Evolutionary conservation across 805 yeast species (phyloP).

Genomic region (Saccharomycopsis sp.): DNA sequence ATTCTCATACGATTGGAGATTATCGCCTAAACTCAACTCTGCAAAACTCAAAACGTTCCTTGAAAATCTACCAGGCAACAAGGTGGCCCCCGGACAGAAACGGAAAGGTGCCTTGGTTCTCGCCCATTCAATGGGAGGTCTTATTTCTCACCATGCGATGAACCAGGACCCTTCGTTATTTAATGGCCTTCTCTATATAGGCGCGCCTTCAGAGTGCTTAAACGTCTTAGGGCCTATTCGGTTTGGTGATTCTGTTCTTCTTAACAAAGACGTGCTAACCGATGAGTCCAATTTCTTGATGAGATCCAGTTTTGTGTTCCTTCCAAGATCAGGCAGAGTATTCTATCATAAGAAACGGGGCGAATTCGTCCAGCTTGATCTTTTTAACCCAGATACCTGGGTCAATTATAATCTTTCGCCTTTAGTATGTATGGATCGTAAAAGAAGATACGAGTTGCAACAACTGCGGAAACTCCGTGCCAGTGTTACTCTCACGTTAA

Average conservation of each 20-base stretch:
- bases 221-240: conserved; percentile 83
- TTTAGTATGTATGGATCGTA: conserved; percentile 41
- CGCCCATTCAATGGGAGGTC: conserved; percentile 94
- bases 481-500: not conserved
- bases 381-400: conserved; percentile 78
- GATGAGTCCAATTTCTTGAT: conserved; percentile 81
- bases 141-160: conserved; percentile 75
- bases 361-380: conserved; percentile 60
- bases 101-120: conserved; percentile 62
- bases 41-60: conserved; percentile 46
- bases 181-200: conserved; percentile 74
- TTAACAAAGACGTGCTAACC: conserved; percentile 68
- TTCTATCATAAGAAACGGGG: conserved; percentile 59
- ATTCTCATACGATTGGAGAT: conserved; percentile 93
- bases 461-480: not conserved
- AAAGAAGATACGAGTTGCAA: conserved; percentile 9
- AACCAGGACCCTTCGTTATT: conserved; percentile 60
- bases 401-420: conserved; percentile 69
- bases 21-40: conserved; percentile 54
- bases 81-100: conserved; percentile 28
- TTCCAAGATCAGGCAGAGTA: conserved; percentile 70
- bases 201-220: conserved; percentile 78
- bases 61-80: conserved; percentile 35
- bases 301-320: conserved; percentile 75
- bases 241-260: conserved; percentile 71